Base-by-base conservation (phyloP, 169 alveolate genomes). In the Miamiensis avidus region DNA sequence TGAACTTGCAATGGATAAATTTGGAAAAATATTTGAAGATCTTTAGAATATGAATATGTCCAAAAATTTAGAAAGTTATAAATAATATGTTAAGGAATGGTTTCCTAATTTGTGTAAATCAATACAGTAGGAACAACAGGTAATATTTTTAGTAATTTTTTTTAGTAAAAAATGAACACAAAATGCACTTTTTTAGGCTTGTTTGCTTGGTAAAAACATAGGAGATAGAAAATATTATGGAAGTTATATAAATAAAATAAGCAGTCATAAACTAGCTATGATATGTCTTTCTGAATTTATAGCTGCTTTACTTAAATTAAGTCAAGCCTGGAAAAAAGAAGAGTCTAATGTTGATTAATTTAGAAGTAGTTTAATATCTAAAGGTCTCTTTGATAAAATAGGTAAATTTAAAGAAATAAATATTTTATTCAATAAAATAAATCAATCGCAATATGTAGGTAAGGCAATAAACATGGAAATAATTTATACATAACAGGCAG, bases 31-130 rank as follows among this genome's bases (percentile, higher is more conserved):
- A 29, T 84, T 87, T 26, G 96, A 94, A 25, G 86, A 85, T 33
- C 81, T 94, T 72, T 83, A 86, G 27, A 91, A 89, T 49, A 88
- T 92, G 73, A 93, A 94, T 11, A 82, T 77, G 76, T 93, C 93
- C 20, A 88, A 86, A 33, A 82, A 92, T 82, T 82, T 87, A 31
- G 87, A 89, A 26, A 88, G 88, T 32, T 87, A 93, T 29, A 90
- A 92, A 74, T 77, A 92, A 88, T 82, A 91, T 28, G 84, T 94
- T 0, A 82, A 92, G 25, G 76, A 89, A 29, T 87, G 95, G 93
- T 88, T 92, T 82, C 89, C 91, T 49, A 31, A 82, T 26, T 73
- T 94, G 25, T 88, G 89, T 33, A 76, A 76, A 27, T 84, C 85
- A 0, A 90, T 94, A n/a, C 79, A 84, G 28, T 88, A 84, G 74